Evolutionary conservation across 148 eudicot genomes (phyloP), one percentile per base, ranked within the genome.

Genomic region (Simmondsia chinensis): DNA sequence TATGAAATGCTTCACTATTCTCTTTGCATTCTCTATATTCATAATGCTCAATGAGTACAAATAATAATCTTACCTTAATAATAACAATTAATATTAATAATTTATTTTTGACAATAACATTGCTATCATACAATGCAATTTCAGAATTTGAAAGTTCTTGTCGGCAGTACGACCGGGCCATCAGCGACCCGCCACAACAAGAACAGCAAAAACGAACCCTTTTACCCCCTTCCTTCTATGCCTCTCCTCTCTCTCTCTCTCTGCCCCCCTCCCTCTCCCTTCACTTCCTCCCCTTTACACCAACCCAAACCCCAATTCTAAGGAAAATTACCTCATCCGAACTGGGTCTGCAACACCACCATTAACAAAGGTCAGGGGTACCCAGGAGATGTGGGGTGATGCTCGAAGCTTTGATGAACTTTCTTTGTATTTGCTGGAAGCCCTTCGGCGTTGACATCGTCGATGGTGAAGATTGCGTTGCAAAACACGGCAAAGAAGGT

Each of bases 311-410:
- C 24, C 15, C 20, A 48, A 43, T 28, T 10, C n/a, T n/a, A n/a
- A n/a, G n/a, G n/a, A n/a, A n/a, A n/a, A n/a, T n/a, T n/a, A n/a
- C n/a, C n/a, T n/a, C n/a, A n/a, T n/a, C n/a, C n/a, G n/a, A n/a
- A n/a, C n/a, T n/a, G n/a, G n/a, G n/a, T n/a, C n/a, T n/a, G n/a
- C n/a, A n/a, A n/a, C n/a, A n/a, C n/a, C n/a, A n/a, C n/a, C n/a
- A n/a, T 12, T 10, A 22, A 9, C 30, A 35, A 26, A 36, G 56
- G 36, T 42, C 47, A 9, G 57, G 65, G 43, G 39, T 39, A 8
- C 7, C 39, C 65, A 53, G 70, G 77, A 62, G 66, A 81, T 81
- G 83, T 73, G 80, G 80, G 68, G n/a, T n/a, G n/a, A 72, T 80
- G 89, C 71, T 67, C 43, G 56, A 53, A 68, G 71, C 57, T 23